Conservation (phyloP, 768 basidiomycete genomes). For the Kondoa subrosea region DNA sequence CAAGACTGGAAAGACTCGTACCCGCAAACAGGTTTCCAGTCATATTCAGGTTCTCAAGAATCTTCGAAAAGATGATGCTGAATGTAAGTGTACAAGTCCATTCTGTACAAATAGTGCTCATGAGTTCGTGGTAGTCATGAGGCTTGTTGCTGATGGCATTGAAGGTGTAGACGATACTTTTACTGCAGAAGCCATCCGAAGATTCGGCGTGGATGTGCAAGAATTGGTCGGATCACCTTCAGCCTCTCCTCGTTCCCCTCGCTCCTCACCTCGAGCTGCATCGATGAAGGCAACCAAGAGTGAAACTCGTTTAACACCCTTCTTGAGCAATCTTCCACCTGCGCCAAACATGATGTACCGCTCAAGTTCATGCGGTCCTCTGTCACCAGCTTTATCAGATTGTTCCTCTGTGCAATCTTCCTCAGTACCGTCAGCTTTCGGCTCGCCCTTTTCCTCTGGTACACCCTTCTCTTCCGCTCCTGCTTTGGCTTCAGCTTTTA, state of each 20-base stretch:
- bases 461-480: neutral
- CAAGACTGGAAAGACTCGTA: conserved; percentile 27
- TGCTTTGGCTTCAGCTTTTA: conserved; percentile 11
- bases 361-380: neutral
- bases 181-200: conserved; percentile 14
- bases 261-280: neutral
- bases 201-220: conserved; percentile 18
- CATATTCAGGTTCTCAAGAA: conserved; percentile 34
- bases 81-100: conserved; percentile 22
- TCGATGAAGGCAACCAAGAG: too few relatives aligned
- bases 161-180: conserved; percentile 23
- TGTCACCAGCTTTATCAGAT: conserved; percentile 3
- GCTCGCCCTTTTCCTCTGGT: conserved; percentile 13
- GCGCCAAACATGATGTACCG: neutral
- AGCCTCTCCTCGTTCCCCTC: conserved; percentile 1
- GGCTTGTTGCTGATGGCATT: conserved; percentile 22
- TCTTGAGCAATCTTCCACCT: neutral
- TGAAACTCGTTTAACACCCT: neutral
- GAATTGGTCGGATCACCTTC: conserved; percentile 11
- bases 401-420: conserved; percentile 11
- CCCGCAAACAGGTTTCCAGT: conserved; percentile 32
- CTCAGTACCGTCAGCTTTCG: conserved; percentile 18
- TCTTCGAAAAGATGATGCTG: conserved; percentile 19
- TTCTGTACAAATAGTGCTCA: neutral
- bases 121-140: conserved; percentile 18